Base-by-base conservation (phyloP, 2,329 filamentous ascomycete species). In the Fusarium penzigii region DNA sequence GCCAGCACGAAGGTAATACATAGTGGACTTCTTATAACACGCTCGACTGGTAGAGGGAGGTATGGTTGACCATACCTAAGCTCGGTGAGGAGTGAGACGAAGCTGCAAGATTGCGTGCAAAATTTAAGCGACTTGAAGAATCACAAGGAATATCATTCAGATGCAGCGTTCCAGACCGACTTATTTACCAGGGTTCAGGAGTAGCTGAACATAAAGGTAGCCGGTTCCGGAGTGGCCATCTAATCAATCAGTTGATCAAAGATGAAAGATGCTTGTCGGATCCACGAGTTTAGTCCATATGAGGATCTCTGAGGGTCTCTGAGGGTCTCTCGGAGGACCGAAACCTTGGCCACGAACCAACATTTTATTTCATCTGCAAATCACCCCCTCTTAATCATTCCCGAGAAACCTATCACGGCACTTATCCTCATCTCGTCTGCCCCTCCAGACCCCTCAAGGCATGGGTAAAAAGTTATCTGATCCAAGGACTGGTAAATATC, bases 211-310 rank as follows among this genome's bases (percentile, higher is more conserved):
- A 25, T 25, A 25, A 5, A 25, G 5, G 20, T 25, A 25, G 7
- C 32, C 10, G 13, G 9, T 36, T 36, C 32, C 44, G 38, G 47
- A 43, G 36, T 46, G 51, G 47, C 38, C 57, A 65, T 65, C 63
- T 65, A 64, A 65, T 65, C 63, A 65, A 65, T 65, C 63, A 63
- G 55, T 63, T 29, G 63, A 65, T 64, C 62, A 61, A 60, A 12
- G 39, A 13, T 56, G 56, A 59, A 65, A 48, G 51, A 44, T 51
- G 54, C 62, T 63, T 62, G 20, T 25, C 20, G 20, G 54, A 29
- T 29, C 16, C 11, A 41, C 50, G 47, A 36, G 13, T 36, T 11
- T 36, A 36, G 13, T 14, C 32, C 13, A 12, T 36, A 12, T 14
- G 13, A 36, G 32, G 32, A 36, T 36, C 32, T 36, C 13, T 36